Conservation (phyloP, 371 early-diverging fungal genomes). For the Paraphysoderma sedebokerense region DNA sequence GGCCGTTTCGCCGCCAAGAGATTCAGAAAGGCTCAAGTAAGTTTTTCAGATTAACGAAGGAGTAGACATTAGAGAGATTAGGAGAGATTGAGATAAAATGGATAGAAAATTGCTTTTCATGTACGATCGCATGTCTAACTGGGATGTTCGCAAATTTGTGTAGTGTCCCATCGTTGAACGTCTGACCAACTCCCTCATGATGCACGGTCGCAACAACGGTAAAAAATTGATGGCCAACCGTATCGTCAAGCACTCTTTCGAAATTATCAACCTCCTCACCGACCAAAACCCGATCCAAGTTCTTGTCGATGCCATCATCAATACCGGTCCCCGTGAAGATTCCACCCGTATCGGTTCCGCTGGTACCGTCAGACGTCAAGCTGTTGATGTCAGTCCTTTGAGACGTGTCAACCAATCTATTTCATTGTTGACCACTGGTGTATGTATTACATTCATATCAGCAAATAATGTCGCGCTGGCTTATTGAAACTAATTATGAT, state of each 20-base stretch:
- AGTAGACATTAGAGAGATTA: not conserved
- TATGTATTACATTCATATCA: constrained; percentile 21
- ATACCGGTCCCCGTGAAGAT: constrained; percentile 99
- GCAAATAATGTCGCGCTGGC: not conserved
- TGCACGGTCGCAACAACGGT: constrained; percentile 99
- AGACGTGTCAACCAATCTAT: constrained; percentile 98
- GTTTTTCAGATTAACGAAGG: constrained; percentile 2
- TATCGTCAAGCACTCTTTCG: constrained; percentile 98
- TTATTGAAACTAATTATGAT: constrained; percentile 11
- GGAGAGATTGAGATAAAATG: not conserved
- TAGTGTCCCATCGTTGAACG: constrained; percentile 99
- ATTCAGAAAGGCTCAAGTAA: constrained; percentile 93
- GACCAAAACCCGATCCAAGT: constrained; percentile 99
- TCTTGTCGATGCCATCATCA: constrained; percentile 98
- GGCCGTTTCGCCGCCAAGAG: constrained; percentile 95
- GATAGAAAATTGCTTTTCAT: not conserved
- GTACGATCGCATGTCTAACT: constrained; percentile 1
- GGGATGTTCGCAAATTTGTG: not conserved
- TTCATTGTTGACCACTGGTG: constrained; percentile 89
- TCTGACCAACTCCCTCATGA: constrained; percentile 99
- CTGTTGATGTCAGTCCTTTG: constrained; percentile 99
- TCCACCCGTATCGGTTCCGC: constrained; percentile 99
- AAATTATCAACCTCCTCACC: constrained; percentile 97
- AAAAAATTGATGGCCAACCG: constrained; percentile 99
- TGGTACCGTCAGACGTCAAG: constrained; percentile 99